phyloP scores from a whole-genome alignment of 2,329 filamentous ascomycete genomes.

The Fusarium ambrosium region DNA sequence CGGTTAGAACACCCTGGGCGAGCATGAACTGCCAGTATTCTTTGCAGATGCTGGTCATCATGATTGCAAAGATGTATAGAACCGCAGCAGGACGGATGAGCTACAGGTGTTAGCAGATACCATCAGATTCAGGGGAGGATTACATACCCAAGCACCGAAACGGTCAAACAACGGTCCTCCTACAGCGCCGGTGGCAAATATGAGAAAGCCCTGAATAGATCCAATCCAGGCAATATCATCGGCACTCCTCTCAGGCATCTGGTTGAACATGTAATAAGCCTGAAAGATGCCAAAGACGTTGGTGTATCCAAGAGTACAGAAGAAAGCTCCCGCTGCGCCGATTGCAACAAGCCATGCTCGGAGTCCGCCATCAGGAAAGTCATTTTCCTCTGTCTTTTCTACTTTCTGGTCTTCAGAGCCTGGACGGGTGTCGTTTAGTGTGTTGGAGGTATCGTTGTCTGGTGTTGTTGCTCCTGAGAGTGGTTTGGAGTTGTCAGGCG shows the following conservation, averaged over 20 bases:
- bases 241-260: constrained; percentile 37
- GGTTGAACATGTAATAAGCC: constrained; percentile 45
- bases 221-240: constrained; percentile 49
- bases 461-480: neutral
- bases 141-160: constrained; percentile 53
- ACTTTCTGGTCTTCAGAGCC: constrained; percentile 1
- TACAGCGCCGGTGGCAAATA: constrained; percentile 48
- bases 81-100: constrained; percentile 28
- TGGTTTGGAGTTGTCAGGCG: neutral
- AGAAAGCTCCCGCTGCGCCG: constrained; percentile 38
- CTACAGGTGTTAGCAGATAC: constrained; percentile 38
- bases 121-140: constrained; percentile 50
- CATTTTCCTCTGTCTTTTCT: neutral
- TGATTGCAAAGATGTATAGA: constrained; percentile 31
- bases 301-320: constrained; percentile 46
- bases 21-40: constrained; percentile 67
- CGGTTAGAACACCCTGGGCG: constrained; percentile 61
- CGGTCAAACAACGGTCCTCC: constrained; percentile 59
- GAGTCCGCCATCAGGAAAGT: constrained; percentile 13
- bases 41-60: constrained; percentile 50
- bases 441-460: neutral
- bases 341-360: constrained; percentile 36
- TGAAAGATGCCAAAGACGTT: constrained; percentile 48
- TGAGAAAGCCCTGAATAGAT: constrained; percentile 42
- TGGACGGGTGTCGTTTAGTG: neutral